phyloP scores from a whole-genome alignment of 371 early-diverging fungal genomes.

The Actinomortierella wolfii region DNA sequence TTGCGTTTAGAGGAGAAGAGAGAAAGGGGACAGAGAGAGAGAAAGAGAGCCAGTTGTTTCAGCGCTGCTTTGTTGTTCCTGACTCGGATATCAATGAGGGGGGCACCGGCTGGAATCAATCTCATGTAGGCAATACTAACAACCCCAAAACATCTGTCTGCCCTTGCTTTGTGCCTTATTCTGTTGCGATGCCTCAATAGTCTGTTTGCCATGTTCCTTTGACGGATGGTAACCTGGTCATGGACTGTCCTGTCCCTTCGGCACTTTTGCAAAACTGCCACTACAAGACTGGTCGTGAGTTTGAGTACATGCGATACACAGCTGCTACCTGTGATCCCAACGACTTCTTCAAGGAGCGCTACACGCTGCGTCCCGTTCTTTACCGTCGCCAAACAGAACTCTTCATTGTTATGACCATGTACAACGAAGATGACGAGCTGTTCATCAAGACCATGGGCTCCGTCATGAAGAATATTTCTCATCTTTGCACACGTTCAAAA shows the following conservation, averaged over 20 bases:
- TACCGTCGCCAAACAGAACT: conserved; percentile 85
- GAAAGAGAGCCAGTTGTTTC: too few relatives aligned
- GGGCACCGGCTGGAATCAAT: too few relatives aligned
- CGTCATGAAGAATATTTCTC: conserved; percentile 79
- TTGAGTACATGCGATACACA: conserved; percentile 80
- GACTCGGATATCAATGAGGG: too few relatives aligned
- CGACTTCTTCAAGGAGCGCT: conserved; percentile 72
- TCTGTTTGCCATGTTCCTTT: conserved; percentile 55
- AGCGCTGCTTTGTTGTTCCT: too few relatives aligned
- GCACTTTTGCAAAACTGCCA: conserved; percentile 53
- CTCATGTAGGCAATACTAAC: too few relatives aligned
- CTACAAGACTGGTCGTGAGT: conserved; percentile 63
- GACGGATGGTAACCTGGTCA: conserved; percentile 70
- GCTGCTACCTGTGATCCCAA: conserved; percentile 88
- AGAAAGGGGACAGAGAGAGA: too few relatives aligned
- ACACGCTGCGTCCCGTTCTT: conserved; percentile 80
- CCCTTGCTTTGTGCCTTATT: too few relatives aligned
- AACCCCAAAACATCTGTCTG: too few relatives aligned
- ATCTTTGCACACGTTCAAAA: conserved; percentile 71
- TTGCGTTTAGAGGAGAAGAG: too few relatives aligned
- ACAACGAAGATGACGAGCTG: conserved; percentile 83
- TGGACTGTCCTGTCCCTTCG: conserved; percentile 71
- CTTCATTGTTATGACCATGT: conserved; percentile 90
- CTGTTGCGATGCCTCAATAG: conserved; percentile 10
- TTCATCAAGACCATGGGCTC: conserved; percentile 80